Evolutionary conservation across 2,329 filamentous ascomycete genomes (phyloP), one percentile per base, ranked within the genome.

Genomic region (Fusarium clavum): DNA sequence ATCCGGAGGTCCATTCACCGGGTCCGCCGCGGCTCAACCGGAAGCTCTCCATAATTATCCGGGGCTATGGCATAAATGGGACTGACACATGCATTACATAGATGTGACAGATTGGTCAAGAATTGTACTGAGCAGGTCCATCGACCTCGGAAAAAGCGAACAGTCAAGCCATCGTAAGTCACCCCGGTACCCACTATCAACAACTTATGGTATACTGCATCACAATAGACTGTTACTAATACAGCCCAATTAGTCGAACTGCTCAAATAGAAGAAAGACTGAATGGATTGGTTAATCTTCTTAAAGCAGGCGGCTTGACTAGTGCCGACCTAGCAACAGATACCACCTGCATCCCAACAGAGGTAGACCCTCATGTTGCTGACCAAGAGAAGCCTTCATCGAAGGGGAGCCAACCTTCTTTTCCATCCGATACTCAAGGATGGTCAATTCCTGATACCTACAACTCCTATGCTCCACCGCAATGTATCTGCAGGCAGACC

Each of bases 91-190:
- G 40, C 30, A 25, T 32, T 56, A 3, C 34, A 53, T 67, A 86
- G 84, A 62, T 86, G 85, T 62, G 80, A 84, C 61, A 78, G 85
- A 16, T 75, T 87, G 8, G 79, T 80, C 40, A 87, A 86, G 65
- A 80, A 82, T 34, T 87, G 85, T 63, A 76, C 79, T 0, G 78
- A 77, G 13, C 84, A 87, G 69, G 74, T 85, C 27, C 84, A 85
- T 69, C 81, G 80, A 25, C 83, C 83, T 6, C 80, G 85, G 30
- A 87, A 87, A 75, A 87, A 86, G 78, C 79, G 85, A 69, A 81
- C 83, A 32, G 78, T 77, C 34, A 85, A 83, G 62, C 82, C 83
- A 32, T 86, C 84, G 85, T 86, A 77, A 80, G 84, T 81, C 5
- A 13, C 5, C 51, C 30, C 22, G 10, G 32, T 30, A 29, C 10